Conservation (phyloP, 768 basidiomycete genomes). For the Boletus rufocinnamomeus region DNA sequence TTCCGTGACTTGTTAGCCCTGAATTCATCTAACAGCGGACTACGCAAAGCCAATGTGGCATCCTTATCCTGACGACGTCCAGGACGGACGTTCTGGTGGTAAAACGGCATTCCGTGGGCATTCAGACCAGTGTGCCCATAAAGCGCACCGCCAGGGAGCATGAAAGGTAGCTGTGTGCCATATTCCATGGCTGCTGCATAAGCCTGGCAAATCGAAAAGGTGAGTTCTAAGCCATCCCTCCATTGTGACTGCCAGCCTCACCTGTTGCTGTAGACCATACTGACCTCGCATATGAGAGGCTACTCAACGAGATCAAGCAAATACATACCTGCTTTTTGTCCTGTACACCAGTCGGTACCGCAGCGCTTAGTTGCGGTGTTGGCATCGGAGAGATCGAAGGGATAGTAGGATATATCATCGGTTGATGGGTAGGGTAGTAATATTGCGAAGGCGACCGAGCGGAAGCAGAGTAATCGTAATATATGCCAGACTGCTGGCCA, state of each 20-base stretch:
- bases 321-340: constrained; percentile 64
- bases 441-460: constrained; percentile 57
- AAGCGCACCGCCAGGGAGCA: constrained; percentile 45
- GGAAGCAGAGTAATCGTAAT: constrained; percentile 57
- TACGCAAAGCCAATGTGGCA: constrained; percentile 49
- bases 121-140: constrained; percentile 43
- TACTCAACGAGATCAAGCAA: constrained; percentile 5
- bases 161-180: constrained; percentile 45
- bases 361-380: constrained; percentile 46
- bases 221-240: neutral
- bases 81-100: constrained; percentile 43
- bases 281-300: constrained; percentile 22
- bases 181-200: constrained; percentile 53
- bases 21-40: constrained; percentile 82
- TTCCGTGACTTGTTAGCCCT: constrained; percentile 73
- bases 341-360: constrained; percentile 40
- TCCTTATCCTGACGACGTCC: constrained; percentile 48
- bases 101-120: constrained; percentile 38
- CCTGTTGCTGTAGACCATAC: constrained; percentile 51
- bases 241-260: constrained; percentile 31
- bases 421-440: constrained; percentile 59
- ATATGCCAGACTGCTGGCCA: constrained; percentile 53
- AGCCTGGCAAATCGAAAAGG: constrained; percentile 28
- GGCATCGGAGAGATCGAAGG: constrained; percentile 56
- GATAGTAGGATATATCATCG: constrained; percentile 58